Evolutionary conservation across 2,329 filamentous ascomycete genomes (phyloP), one percentile per base, ranked within the genome.

Genomic region (Penicillium brasilianum): DNA sequence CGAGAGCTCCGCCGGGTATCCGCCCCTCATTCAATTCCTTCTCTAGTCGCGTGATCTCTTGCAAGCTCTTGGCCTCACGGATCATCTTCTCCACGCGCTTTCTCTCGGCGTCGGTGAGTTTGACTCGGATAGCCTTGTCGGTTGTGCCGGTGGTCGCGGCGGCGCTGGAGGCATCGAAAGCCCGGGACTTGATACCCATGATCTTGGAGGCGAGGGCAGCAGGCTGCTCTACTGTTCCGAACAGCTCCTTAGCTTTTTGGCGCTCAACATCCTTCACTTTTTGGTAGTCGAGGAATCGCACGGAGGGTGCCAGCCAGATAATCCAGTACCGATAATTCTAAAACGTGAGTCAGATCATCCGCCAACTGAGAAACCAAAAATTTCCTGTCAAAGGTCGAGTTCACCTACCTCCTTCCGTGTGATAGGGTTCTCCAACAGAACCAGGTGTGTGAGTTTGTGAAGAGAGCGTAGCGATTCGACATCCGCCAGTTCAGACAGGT

Each of bases 281-380:
- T 69, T 88, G 85, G 76, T 92, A 97, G 79, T 99, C 95, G 52
- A 99, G 84, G 78, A 97, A 98, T 48, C 94, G 89, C 46, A 99
- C 88, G 4, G 84, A 85, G 0, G 92, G 93, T 74, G 90, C 92
- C 65, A 89, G 87, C 90, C 91, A 97, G 62, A 99, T 86, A 30
- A 97, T 82, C 90, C 92, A 99, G 76, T 90, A 90, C 56, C 95
- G 90, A 81, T 98, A 99, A 79, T 97, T 83, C 92, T 97, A 71
- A 8, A 39, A 16, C 13, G 16, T 44, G 11, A 22, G 36, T 67
- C 61, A 66, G 63, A 44, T 44, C 18, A 10, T n/a, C 16, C 7
- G 22, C 6, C 14, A 32, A 0, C 18, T 18, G 8, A 32, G 2
- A 22, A 28, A 13, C 9, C 10, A 6, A 1, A 1, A 25, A 43